Percentiles rank a stretch among this genome's conserved stretches.
These are phyloP conservation scores for Aspergillus nomiae DNA, from an alignment of 2,329 filamentous ascomycete genomes.

Conservation along the genomic window DNA sequence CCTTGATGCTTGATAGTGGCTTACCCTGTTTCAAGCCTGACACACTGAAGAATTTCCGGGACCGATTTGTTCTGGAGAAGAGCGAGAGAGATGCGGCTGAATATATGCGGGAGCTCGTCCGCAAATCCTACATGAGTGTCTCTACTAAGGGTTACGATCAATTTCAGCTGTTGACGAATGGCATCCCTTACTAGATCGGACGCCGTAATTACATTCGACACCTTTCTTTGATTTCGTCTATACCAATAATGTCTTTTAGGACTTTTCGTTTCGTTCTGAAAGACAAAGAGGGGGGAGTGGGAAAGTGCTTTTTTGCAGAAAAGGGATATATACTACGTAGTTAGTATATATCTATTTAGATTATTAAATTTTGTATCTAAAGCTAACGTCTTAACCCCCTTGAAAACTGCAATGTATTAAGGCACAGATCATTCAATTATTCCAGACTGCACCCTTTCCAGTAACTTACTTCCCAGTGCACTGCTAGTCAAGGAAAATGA, in stretches of 20 bases:
- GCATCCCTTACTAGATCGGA: slow-evolving; percentile 77
- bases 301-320: neutral
- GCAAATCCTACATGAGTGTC: slow-evolving; percentile 86
- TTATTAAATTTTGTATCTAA: no score
- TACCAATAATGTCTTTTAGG: neutral
- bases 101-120: slow-evolving; percentile 86
- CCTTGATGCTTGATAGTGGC: slow-evolving; percentile 93
- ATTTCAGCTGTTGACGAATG: slow-evolving; percentile 95
- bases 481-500: no score
- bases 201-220: neutral
- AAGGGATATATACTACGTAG: no score
- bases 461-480: no score
- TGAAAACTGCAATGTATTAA: no score
- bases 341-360: no score
- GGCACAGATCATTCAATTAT: no score
- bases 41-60: slow-evolving; percentile 87
- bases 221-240: neutral
- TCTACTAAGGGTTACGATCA: slow-evolving; percentile 96
- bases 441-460: no score
- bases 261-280: neutral
- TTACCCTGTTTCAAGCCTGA: slow-evolving; percentile 98
- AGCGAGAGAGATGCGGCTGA: slow-evolving; percentile 91
- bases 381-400: no score
- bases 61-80: slow-evolving; percentile 90
- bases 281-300: neutral